Evolutionary conservation across 257 asterid genomes (phyloP), one percentile per base, ranked within the genome.

Genomic region (Solanum bukasovii): DNA sequence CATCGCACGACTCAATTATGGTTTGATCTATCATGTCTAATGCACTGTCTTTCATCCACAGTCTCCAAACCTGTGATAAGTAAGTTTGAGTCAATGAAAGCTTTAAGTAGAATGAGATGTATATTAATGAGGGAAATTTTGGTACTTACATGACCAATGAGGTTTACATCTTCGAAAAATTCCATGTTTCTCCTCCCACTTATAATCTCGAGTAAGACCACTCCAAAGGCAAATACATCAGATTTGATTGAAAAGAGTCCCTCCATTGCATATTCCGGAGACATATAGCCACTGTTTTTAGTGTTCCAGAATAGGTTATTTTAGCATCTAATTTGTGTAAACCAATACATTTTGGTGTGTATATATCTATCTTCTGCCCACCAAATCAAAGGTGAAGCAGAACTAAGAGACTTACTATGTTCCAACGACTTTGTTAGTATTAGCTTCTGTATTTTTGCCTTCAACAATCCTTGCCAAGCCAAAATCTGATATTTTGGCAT

Each of bases 151-250:
- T 90, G 31, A 49, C 90, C 88, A 59, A 83, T 52, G 56, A 90
- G 92, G 74, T 86, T 90, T 29, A 77, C 18, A n/a, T 75, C 87
- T 78, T 87, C 89, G 7, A 34, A 85, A 73, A 71, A 25, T 38
- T 87, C 84, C 18, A 75, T 79, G 87, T 84, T 90, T 42, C 79
- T 89, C 83, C 86, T 90, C 14, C 92, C 91, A 33, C 90, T 79
- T 4, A 90, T 25, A 27, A 90, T 88, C 74, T 90, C 91, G 14
- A 90, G 91, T 37, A 90, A 3, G 52, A 90, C 59, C 29, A 90
- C 90, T 29, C 91, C 91, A 25, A 90, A 90, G 52, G 88, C 87
- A 34, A 78, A 90, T 59, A 90, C 91, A 81, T 90, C 91, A 4
- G 91, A 85, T 38, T 90, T 90, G 34, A 56, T 73, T 25, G 91